phyloP scores from a whole-genome alignment of 305 asterid species.

The Fraxinus baroniana region DNA sequence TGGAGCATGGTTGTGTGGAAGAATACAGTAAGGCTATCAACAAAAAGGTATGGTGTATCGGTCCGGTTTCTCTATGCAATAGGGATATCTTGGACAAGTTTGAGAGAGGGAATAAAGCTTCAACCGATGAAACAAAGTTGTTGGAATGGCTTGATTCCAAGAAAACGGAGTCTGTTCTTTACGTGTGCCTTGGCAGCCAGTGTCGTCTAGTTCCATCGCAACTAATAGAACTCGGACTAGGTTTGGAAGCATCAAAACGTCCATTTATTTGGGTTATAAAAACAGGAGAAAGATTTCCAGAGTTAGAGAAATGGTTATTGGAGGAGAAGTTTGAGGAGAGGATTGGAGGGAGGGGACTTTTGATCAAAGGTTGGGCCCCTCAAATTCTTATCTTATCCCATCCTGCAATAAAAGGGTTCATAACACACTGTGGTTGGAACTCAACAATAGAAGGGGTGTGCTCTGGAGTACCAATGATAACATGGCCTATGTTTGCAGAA shows the following conservation, averaged over 20 bases:
- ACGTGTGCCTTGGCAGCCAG: constrained; percentile 37
- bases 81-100: constrained; percentile 18
- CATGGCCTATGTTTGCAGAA: constrained; percentile 65
- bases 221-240: constrained; percentile 38
- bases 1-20: constrained; percentile 38
- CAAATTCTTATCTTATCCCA: constrained; percentile 55
- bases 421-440: constrained; percentile 68
- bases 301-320: constrained; percentile 39
- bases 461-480: constrained; percentile 56
- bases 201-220: constrained; percentile 22
- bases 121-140: constrained; percentile 8
- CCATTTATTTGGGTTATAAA: constrained; percentile 51
- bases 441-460: constrained; percentile 52
- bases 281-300: constrained; percentile 32
- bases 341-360: constrained; percentile 35
- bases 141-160: constrained; percentile 24
- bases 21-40: constrained; percentile 29
- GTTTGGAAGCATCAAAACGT: constrained; percentile 37
- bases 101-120: constrained; percentile 28
- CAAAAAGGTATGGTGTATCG: constrained; percentile 38
- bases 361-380: constrained; percentile 65
- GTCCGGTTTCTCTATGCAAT: constrained; percentile 42
- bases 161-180: constrained; percentile 25
- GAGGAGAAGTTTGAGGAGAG: constrained; percentile 41
- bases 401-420: constrained; percentile 42